Conservation (phyloP, 2,329 filamentous ascomycete genomes). For the Sclerotiophoma versabilis region DNA sequence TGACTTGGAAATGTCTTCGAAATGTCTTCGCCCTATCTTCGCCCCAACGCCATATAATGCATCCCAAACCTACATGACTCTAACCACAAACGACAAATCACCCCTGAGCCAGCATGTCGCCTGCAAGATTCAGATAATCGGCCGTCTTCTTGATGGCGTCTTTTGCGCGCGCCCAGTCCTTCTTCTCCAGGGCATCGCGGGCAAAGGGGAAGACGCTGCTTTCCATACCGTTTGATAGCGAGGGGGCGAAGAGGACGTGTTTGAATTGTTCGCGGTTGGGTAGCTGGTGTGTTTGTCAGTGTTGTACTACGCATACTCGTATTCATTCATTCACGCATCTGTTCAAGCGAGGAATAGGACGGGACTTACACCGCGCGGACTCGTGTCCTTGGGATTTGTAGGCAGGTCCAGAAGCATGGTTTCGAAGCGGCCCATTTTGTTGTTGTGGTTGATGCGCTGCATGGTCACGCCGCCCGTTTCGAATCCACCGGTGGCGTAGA, state of each 20-base stretch:
- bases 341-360: not conserved
- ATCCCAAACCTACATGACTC: no score
- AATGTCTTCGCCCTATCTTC: no score
- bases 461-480: constrained; percentile 74
- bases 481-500: constrained; percentile 75
- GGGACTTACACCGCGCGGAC: constrained; percentile 67
- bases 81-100: no score
- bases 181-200: constrained; percentile 75
- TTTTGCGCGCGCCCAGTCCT: constrained; percentile 74
- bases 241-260: constrained; percentile 87
- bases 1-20: no score
- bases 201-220: constrained; percentile 79
- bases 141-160: constrained; percentile 75
- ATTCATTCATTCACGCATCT: no score
- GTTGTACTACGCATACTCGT: no score
- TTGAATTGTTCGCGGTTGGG: constrained; percentile 92
- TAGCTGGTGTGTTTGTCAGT: constrained; percentile 52
- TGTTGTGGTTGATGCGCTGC: constrained; percentile 78
- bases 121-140: constrained; percentile 69
- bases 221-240: constrained; percentile 74
- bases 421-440: constrained; percentile 81
- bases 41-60: no score
- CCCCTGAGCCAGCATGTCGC: constrained; percentile 50
- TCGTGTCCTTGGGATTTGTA: constrained; percentile 53
- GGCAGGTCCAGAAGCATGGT: constrained; percentile 80